Conservation (phyloP, 768 basidiomycete species). For the Inosperma sp. region DNA sequence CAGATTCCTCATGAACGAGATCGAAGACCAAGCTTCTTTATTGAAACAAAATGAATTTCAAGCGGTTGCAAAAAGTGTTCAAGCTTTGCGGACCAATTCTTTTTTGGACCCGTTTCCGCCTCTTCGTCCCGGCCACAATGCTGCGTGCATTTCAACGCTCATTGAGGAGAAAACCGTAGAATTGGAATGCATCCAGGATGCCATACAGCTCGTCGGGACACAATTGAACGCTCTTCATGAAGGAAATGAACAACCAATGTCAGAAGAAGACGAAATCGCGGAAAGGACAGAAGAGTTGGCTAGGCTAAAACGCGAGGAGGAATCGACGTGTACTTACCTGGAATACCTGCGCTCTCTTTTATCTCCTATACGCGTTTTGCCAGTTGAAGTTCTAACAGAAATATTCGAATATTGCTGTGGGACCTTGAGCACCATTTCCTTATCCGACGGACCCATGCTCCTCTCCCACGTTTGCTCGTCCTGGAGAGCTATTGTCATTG, state of each 20-base stretch:
- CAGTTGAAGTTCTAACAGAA: background rate
- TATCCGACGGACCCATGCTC: background rate
- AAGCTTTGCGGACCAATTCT: no score
- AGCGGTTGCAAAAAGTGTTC: no score
- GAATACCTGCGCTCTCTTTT: background rate
- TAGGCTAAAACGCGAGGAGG: background rate
- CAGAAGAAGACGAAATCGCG: background rate
- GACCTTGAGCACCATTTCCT: background rate
- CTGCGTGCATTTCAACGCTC: background rate
- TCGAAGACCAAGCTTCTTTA: no score
- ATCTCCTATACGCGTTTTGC: background rate
- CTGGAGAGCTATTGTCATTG: background rate
- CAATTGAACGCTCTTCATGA: background rate
- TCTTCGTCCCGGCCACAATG: background rate
- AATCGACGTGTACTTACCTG: background rate
- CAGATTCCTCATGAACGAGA: no score
- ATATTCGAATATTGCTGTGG: background rate
- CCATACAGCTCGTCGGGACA: background rate
- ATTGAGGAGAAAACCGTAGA: background rate
- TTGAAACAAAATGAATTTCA: no score
- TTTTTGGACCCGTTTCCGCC: background rate
- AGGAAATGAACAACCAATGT: no score
- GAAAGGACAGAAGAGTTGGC: background rate
- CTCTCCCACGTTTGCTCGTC: background rate
- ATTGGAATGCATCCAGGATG: background rate